Evolutionary conservation across 805 yeast genomes (phyloP).

Genomic region (Clavispora carvajalis): DNA sequence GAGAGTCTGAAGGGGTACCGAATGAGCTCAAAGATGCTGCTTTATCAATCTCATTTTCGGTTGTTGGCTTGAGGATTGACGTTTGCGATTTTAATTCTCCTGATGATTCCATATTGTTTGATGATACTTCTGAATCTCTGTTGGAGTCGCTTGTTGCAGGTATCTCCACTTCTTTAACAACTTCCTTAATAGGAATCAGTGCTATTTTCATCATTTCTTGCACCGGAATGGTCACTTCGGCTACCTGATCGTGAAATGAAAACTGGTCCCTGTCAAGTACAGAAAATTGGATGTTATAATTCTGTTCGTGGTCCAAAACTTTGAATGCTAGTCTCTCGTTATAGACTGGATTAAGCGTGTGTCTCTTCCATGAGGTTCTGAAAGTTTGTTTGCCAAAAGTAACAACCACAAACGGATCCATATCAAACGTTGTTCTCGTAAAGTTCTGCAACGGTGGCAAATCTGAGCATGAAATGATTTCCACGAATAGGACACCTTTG

Average conservation of each 20-base stretch:
- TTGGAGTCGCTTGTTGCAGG: background rate
- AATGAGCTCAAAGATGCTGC: background rate
- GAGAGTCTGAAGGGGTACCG: constrained; percentile 6
- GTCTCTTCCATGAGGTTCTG: constrained; percentile 79
- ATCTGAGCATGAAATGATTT: constrained; percentile 66
- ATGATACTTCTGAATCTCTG: background rate
- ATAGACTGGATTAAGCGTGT: constrained; percentile 75
- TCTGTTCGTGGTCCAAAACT: constrained; percentile 57
- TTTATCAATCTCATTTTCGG: background rate
- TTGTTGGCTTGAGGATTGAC: background rate
- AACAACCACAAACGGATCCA: constrained; percentile 94
- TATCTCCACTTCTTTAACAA: background rate
- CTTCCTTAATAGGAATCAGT: constrained; percentile 15
- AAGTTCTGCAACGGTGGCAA: constrained; percentile 74
- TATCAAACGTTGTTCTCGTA: constrained; percentile 75
- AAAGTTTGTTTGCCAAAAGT: constrained; percentile 86
- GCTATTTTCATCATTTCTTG: constrained; percentile 39
- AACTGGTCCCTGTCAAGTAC: constrained; percentile 82
- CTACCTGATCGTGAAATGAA: constrained; percentile 80
- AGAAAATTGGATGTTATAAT: constrained; percentile 62
- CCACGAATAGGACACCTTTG: constrained; percentile 71
- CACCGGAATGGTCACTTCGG: constrained; percentile 55
- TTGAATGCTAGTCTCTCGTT: constrained; percentile 80
- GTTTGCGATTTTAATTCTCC: background rate
- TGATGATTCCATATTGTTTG: background rate